phyloP scores from a whole-genome alignment of 1,284 basidiomycete species.

The Ustilago nuda region DNA sequence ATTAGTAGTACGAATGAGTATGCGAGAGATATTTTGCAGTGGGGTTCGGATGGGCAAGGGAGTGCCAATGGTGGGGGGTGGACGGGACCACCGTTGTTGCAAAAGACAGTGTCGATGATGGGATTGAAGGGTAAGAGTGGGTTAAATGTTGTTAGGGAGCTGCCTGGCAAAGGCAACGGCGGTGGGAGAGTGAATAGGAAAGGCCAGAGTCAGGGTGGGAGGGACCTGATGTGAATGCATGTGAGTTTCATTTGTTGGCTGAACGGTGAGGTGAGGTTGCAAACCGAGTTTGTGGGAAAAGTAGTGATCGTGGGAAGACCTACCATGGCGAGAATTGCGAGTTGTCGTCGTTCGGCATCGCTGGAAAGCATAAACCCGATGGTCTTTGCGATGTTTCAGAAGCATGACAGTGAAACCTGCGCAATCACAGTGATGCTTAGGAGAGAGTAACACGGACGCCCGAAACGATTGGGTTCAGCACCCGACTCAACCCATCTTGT shows the following conservation, averaged over 20 bases:
- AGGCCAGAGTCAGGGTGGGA: constrained; percentile 28
- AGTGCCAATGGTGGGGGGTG: constrained; percentile 37
- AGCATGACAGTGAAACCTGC: no score
- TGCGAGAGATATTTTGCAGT: constrained; percentile 38
- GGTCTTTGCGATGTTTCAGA: no score
- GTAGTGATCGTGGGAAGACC: not conserved
- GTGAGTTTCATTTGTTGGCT: not conserved
- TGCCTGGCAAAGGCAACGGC: constrained; percentile 33
- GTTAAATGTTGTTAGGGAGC: constrained; percentile 69
- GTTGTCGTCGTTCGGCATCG: not conserved
- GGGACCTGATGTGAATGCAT: constrained; percentile 1
- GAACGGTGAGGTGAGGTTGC: no score
- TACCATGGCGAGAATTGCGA: not conserved
- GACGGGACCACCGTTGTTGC: constrained; percentile 70
- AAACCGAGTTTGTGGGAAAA: not conserved
- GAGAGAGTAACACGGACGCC: no score
- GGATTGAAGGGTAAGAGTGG: constrained; percentile 74
- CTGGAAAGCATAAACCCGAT: no score
- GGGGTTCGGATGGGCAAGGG: constrained; percentile 46
- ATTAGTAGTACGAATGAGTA: constrained; percentile 73
- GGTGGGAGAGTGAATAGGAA: constrained; percentile 31
- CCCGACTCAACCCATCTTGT: no score
- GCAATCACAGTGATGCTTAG: no score
- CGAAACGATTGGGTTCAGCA: no score
- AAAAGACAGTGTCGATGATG: constrained; percentile 76